A percentile compares a stretch with the other conserved stretches of the same genome.
Evolutionary conservation across 2,329 filamentous ascomycete genomes (phyloP).

Genomic region (Colletotrichum musicola): DNA sequence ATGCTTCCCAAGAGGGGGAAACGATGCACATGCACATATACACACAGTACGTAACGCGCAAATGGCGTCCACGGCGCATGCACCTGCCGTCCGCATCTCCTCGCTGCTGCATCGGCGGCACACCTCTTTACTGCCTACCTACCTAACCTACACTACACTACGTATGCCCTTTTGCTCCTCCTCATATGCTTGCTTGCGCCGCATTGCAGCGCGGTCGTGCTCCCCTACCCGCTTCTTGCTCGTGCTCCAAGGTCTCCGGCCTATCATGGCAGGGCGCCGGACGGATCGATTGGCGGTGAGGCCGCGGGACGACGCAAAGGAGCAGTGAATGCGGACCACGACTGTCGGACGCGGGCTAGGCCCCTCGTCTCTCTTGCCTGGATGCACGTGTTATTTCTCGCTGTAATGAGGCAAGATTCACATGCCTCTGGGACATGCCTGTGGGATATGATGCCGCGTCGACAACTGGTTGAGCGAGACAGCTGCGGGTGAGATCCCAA

Average conservation of each 20-base stretch:
- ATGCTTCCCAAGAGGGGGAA: neutral
- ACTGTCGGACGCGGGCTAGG: slow-evolving; percentile 4
- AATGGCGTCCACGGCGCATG: slow-evolving; percentile 8
- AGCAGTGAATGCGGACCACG: neutral
- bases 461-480: neutral
- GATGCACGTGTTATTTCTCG: slow-evolving; percentile 10
- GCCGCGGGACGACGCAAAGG: neutral
- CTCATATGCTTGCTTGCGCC: neutral
- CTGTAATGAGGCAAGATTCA: slow-evolving; percentile 12
- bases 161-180: neutral
- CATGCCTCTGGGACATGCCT: neutral
- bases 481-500: slow-evolving; percentile 11
- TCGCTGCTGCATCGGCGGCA: neutral
- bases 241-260: neutral
- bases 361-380: neutral
- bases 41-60: neutral
- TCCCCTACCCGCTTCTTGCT: neutral
- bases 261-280: neutral
- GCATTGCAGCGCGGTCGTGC: slow-evolving; percentile 14
- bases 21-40: neutral
- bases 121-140: neutral
- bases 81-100: slow-evolving; percentile 10
- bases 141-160: no score
- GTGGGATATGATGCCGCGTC: neutral
- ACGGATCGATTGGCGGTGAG: slow-evolving; percentile 31